Base-by-base conservation (phyloP, 2,329 filamentous ascomycete species). In the Bertia moriformis region DNA sequence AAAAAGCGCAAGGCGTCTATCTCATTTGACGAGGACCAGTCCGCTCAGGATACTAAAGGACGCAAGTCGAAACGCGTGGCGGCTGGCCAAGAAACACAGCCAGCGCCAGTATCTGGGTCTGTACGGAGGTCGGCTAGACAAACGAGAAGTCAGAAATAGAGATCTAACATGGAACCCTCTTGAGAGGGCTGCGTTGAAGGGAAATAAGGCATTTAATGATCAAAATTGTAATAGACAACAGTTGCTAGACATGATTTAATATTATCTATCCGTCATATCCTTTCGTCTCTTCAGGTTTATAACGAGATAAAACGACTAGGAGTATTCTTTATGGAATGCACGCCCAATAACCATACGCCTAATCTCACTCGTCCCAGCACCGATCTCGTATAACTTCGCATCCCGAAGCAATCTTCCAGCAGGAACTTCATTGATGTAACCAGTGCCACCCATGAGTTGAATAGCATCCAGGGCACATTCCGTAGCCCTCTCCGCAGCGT, bases 351-450 rank as follows among this genome's bases (percentile, higher is more conserved):
- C 72, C 65, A 82, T 76, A 43, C 75, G 61, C 46, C 77, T 60
- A 17, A 82, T 69, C 58, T 82, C 77, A 49, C 74, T 80, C 24
- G 77, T 82, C 7, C 77, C 77, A 15, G 77, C 77, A 0, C 77
- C 77, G 51, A 82, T 82, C 57, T 82, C 78, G 53, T 82, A 82
- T 41, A 82, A 15, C 32, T 35, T 35, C 15, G 32, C 32, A 35
- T 57, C 54, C 39, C 80, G 55, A 44, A 84, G 59, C 41, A 84
- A 62, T 44, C 80, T 60, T 3, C 79, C 80, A 1, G 78, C 78
- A 0, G 75, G 67, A 44, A 84, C 71, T 53, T 85, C 80, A 48
- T 83, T 83, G 54, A 84, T 71, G 50, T 84, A 84, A 2, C 80
- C 80, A 62, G 76, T 84, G 0, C 80, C 80, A 14, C 80, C 80